These are phyloP conservation scores for Gymnopilus junonius DNA, from an alignment of 768 basidiomycete species.

Conservation along the genomic window DNA sequence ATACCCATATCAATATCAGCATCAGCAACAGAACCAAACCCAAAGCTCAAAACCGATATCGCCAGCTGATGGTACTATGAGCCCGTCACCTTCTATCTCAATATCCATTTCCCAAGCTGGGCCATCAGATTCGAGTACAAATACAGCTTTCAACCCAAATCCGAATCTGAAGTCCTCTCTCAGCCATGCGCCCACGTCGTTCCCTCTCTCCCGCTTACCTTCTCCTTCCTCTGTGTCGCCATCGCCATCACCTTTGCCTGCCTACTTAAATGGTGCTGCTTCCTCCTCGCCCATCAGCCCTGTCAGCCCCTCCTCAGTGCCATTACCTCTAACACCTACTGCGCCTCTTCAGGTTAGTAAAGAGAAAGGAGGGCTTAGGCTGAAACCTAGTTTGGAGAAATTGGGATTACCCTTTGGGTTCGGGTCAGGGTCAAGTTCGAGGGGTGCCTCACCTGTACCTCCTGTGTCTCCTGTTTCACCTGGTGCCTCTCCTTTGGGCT, in stretches of 20 bases:
- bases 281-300: not conserved
- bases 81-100: not conserved
- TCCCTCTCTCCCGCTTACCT: no score
- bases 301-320: no score
- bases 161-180: not conserved
- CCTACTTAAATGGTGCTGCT: no score
- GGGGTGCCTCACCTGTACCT: constrained; percentile 12
- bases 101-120: not conserved
- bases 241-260: not conserved
- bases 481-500: not conserved
- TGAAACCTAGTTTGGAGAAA: constrained; percentile 25
- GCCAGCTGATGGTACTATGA: not conserved
- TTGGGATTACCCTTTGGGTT: constrained; percentile 3
- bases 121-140: not conserved
- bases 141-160: no score
- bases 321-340: no score
- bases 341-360: not conserved
- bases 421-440: not conserved
- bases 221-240: not conserved
- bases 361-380: not conserved
- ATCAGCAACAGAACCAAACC: not conserved
- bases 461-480: constrained; percentile 12
- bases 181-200: constrained; percentile 16
- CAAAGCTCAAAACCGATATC: not conserved
- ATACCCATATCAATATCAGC: not conserved